Evolutionary conservation across 2,329 filamentous ascomycete species (phyloP), one percentile per base, ranked within the genome.

Genomic region (Sporothrix schenckii): DNA sequence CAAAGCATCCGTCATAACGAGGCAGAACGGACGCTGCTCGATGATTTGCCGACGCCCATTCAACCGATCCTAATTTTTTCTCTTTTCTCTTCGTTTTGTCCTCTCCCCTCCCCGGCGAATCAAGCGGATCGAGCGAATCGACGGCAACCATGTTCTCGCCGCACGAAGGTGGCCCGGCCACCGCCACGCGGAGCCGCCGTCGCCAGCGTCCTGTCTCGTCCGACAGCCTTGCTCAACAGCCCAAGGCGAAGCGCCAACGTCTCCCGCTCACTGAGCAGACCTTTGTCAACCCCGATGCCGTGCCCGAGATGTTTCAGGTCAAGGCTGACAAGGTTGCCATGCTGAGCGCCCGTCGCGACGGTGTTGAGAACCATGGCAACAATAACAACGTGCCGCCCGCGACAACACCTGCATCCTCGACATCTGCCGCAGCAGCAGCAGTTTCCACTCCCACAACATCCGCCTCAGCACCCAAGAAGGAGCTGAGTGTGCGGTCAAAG

Each of bases 241-340:
- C 88, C 39, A 90, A 89, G 78, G 84, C 87, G 14, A 90, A 90
- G 81, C 85, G 88, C 73, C 86, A 87, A 76, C 83, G 88, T 73
- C 79, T 87, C 67, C 85, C 85, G 41, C 77, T 89, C 74, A 83
- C 82, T 69, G 86, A 89, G 72, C 83, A 87, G 75, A 87, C 85
- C 69, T 86, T 86, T 77, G 77, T 82, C 73, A 85, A 85, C 71
- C 83, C 86, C 53, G 84, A 86, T 58, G 76, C 77, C 47, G 77
- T 80, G 58, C 80, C 83, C 30, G 87, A 89, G 76, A 87, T 84
- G 79, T 83, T 83, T 74, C 85, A 89, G 76, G 83, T 84, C 74
- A 88, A 87, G 77, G 77, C 82, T 67, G 82, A 86, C 73, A 88
- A 85, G 77, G 75, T 83, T 72, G 81, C 83, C 68, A 78, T 80